Evolutionary conservation across 164 flowering plant genomes (phyloP).

Genomic region (Vitis amurensis): DNA sequence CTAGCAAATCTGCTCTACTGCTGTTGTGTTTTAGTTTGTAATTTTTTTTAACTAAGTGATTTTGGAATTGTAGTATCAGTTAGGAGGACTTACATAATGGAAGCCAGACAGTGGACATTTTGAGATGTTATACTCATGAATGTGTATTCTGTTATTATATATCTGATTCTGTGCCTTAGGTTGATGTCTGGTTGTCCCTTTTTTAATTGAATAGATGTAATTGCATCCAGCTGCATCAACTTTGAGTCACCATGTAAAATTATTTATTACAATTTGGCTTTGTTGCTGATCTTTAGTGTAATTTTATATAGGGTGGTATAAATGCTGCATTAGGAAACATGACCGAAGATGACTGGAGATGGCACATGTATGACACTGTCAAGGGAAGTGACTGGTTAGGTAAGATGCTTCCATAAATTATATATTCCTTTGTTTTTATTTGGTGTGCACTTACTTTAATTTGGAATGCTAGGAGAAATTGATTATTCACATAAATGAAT

Average conservation of each 20-base stretch:
- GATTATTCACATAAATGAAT: too few relatives aligned
- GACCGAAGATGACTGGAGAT: conserved; percentile 99
- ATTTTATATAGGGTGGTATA: conserved; percentile 80
- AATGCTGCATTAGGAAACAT: conserved; percentile 98
- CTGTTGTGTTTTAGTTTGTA: too few relatives aligned
- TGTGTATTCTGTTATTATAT: too few relatives aligned
- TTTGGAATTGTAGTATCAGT: too few relatives aligned
- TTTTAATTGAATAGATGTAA: too few relatives aligned
- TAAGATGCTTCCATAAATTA: conserved; percentile 16
- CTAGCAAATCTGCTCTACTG: not conserved
- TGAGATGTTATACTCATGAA: not conserved
- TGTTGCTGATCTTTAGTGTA: not conserved
- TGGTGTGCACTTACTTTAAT: not conserved
- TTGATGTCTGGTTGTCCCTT: not conserved
- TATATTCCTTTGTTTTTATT: not conserved
- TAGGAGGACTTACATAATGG: not conserved
- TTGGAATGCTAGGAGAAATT: not conserved
- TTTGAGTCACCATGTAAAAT: not conserved
- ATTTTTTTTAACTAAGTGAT: too few relatives aligned
- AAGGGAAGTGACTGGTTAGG: conserved; percentile 99
- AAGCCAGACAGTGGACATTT: not conserved
- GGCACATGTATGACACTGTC: conserved; percentile 99
- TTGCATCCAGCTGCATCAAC: not conserved
- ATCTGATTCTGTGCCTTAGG: not conserved
- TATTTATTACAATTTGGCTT: not conserved